Percentiles rank a stretch among this genome's conserved stretches.
Conservation (phyloP, 495 filamentous ascomycete species). For the Penicillium atrosanguineum region DNA sequence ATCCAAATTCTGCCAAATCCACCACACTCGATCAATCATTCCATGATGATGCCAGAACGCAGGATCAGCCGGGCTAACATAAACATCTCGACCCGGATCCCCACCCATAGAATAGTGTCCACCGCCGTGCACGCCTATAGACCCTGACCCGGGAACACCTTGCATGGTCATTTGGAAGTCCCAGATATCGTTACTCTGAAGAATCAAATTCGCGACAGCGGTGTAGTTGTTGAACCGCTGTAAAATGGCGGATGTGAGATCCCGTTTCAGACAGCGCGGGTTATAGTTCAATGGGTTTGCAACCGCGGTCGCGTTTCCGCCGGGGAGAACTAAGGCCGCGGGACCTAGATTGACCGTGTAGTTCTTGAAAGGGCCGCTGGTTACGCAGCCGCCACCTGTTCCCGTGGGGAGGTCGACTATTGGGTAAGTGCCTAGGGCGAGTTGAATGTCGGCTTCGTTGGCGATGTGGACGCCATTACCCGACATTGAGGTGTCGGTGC, state of each 20-base stretch:
- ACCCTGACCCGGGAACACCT: constrained; percentile 46
- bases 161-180: constrained; percentile 53
- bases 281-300: constrained; percentile 44
- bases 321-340: constrained; percentile 31
- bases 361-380: constrained; percentile 56
- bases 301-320: constrained; percentile 13
- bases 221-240: constrained; percentile 50
- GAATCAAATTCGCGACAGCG: constrained; percentile 46
- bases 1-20: constrained; percentile 68
- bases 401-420: constrained; percentile 41
- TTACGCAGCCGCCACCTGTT: constrained; percentile 64
- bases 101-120: constrained; percentile 66
- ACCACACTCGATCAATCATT: constrained; percentile 67
- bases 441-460: constrained; percentile 24
- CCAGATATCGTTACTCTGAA: constrained; percentile 40
- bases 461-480: constrained; percentile 56
- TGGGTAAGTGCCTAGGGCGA: constrained; percentile 15
- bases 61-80: constrained; percentile 60
- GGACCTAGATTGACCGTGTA: constrained; percentile 54
- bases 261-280: constrained; percentile 65
- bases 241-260: constrained; percentile 52
- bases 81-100: constrained; percentile 59
- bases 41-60: constrained; percentile 69
- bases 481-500: constrained; percentile 56
- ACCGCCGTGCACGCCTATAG: constrained; percentile 58